Percentiles rank a stretch among this genome's conserved stretches.
These are phyloP conservation scores for Exophiala aquamarina DNA, from an alignment of 2,329 filamentous ascomycete genomes.

Conservation along the genomic window DNA sequence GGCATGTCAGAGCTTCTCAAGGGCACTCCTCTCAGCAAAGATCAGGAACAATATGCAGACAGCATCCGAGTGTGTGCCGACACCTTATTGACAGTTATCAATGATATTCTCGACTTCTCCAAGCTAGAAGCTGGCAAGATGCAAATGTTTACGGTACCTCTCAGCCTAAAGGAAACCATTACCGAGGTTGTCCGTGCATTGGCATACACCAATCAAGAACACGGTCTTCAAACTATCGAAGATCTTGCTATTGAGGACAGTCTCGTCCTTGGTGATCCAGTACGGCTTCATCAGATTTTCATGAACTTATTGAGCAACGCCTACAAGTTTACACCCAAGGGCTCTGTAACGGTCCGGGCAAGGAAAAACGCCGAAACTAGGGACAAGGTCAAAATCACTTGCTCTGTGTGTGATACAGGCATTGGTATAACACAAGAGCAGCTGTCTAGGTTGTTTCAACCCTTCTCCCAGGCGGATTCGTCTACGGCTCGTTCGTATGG, in stretches of 20 bases:
- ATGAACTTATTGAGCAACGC: conserved; percentile 66
- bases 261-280: conserved; percentile 81
- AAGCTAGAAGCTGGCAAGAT: conserved; percentile 57
- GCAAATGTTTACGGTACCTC: conserved; percentile 74
- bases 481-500: conserved; percentile 65
- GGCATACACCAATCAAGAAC: conserved; percentile 62
- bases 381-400: conserved; percentile 33
- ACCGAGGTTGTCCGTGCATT: conserved; percentile 64
- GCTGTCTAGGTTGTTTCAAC: conserved; percentile 60
- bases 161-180: conserved; percentile 70
- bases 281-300: conserved; percentile 67
- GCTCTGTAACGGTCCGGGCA: conserved; percentile 50
- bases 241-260: conserved; percentile 64
- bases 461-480: conserved; percentile 59
- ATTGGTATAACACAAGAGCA: conserved; percentile 67
- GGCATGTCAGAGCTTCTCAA: conserved; percentile 44
- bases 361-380: conserved; percentile 37
- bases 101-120: conserved; percentile 50
- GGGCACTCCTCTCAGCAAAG: conserved; percentile 39
- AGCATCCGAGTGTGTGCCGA: conserved; percentile 44
- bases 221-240: conserved; percentile 60
- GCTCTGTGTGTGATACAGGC: conserved; percentile 64
- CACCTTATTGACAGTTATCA: conserved; percentile 45
- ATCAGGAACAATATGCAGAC: conserved; percentile 42
- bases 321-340: conserved; percentile 60